Evolutionary conservation across 805 yeast genomes (phyloP), one percentile per base, ranked within the genome.

Genomic region (Wickerhamiella allomyrinae): DNA sequence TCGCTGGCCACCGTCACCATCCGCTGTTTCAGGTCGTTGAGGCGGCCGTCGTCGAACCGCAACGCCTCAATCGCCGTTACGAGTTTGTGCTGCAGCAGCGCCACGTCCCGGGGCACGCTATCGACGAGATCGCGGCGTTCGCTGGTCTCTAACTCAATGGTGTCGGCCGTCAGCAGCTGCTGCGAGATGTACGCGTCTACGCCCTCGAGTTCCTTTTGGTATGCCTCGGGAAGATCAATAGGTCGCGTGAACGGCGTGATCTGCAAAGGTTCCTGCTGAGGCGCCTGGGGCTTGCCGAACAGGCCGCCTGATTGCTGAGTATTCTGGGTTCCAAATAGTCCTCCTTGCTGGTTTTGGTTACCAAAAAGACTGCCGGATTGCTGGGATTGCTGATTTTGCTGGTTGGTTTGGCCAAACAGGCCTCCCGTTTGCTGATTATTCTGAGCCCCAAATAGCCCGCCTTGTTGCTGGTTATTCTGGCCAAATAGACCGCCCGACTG

Each of bases 171-270:
- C 42, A 67, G 61, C 39, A 66, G 68, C 58, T 75, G 79, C 23
- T 68, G 61, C 39, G 66, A 65, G 45, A 75, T 75, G 51, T 75
- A 74, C 21, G 62, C 58, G 52, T 75, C 79, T 37, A 74, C 62
- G 37, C 61, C 69, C 47, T 74, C 76, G n/a, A 75, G 57, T 48
- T 73, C 76, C 44, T 61, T 62, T 50, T 74, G 77, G 35, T 69
- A 61, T 11, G 61, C 56, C 17, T 69, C 74, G 1, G 79, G 74
- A 33, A 75, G 67, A 50, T 75, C 79, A 5, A 75, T 69, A 5
- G 74, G 76, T 25, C 79, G 55, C 1, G 79, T 71, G 61, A 74
- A 66, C 2, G 78, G 70, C 2, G 77, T 72, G 43, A 74, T 62
- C 29, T 63, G 66, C 27, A 36, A 9, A 10, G 11, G 20, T 8